Conservation (phyloP, 768 basidiomycete genomes). For the Termitomyces sp. region DNA sequence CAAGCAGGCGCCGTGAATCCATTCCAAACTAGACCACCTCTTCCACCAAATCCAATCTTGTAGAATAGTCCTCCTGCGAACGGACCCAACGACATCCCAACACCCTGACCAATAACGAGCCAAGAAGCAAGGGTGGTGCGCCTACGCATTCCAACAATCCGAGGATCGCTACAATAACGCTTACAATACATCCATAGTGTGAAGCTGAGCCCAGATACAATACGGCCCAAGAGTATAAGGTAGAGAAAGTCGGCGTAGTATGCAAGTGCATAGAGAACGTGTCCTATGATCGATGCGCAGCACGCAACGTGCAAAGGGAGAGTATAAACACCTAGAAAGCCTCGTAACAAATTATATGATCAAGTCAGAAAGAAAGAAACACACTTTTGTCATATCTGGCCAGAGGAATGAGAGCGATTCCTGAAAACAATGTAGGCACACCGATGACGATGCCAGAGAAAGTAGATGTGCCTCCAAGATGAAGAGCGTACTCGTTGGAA, state of each 20-base stretch:
- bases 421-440: slow-evolving; percentile 60
- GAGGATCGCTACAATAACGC: slow-evolving; percentile 64
- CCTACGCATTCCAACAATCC: slow-evolving; percentile 59
- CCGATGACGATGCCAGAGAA: slow-evolving; percentile 68
- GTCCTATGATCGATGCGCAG: slow-evolving; percentile 44
- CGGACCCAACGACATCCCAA: slow-evolving; percentile 59
- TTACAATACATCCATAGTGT: slow-evolving; percentile 65
- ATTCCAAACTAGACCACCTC: slow-evolving; percentile 41
- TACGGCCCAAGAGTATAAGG: slow-evolving; percentile 66
- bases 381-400: slow-evolving; percentile 51
- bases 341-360: background rate
- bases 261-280: slow-evolving; percentile 56
- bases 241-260: slow-evolving; percentile 57
- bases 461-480: slow-evolving; percentile 60
- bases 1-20: slow-evolving; percentile 64
- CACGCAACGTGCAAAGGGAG: slow-evolving; percentile 52
- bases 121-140: slow-evolving; percentile 58
- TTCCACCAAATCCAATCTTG: slow-evolving; percentile 50
- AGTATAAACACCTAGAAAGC: slow-evolving; percentile 43
- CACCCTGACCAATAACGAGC: slow-evolving; percentile 57
- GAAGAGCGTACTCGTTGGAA: slow-evolving; percentile 54
- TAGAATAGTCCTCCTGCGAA: slow-evolving; percentile 59
- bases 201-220: slow-evolving; percentile 55
- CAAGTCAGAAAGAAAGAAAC: slow-evolving; percentile 1
- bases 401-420: slow-evolving; percentile 50